Evolutionary conservation across 2,329 filamentous ascomycete genomes (phyloP), one percentile per base, ranked within the genome.

Genomic region (Juglanconis juglandina): DNA sequence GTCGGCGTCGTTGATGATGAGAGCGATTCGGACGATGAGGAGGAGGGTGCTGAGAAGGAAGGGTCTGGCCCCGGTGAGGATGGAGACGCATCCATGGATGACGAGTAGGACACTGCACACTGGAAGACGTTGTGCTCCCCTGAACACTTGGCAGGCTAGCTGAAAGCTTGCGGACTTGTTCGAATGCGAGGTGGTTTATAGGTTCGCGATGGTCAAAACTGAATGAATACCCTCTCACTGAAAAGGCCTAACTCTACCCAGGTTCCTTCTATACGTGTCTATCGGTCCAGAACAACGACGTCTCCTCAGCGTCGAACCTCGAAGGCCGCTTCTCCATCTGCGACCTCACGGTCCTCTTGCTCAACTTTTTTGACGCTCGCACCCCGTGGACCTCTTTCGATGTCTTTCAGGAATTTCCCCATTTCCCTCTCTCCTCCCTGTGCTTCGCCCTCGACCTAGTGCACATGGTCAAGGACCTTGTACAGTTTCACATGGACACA

Each of bases 371-470:
- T 85, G 0, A 98, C 94, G 32, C 83, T 83, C 1, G 93, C 87
- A 58, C 85, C 80, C 1, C 80, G 77, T 0, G 93, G 93, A 0
- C 94, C 94, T 56, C 85, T 82, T 68, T 92, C 83, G 51, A 97
- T 77, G 64, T 91, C 87, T 66, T 88, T 85, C 41, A 96, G 76
- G 65, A 97, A 89, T 58, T 86, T 83, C 56, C 86, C 75, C 33
- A 98, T 72, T 2, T 81, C 75, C 0, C 85, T 81, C 1, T 87
- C 80, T 2, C 83, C 79, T 35, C 92, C 93, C 72, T 98, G 94
- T 5, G 88, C 92, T 76, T 97, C 93, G 33, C 94, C 94, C 70
- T 91, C 86, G 51, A 98, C 93, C 91, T 96, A 51, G 68, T 74
- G 56, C 50, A 53, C 63, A 57, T 68, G 7, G 34, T 49, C 17